phyloP scores from a whole-genome alignment of 208 protist genomes.

The Phytomonas sp. region DNA sequence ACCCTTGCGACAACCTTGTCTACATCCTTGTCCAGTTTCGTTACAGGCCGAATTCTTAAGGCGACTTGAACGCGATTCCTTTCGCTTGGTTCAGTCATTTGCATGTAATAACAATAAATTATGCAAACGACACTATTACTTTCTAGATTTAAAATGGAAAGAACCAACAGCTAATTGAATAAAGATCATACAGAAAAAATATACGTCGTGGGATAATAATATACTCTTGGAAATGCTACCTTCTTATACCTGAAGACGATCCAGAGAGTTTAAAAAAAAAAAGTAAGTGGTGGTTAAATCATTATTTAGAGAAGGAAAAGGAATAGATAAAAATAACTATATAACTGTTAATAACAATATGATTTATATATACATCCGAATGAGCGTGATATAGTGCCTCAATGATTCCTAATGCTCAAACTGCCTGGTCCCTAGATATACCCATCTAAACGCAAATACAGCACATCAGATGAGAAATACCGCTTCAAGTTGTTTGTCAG shows the following conservation, averaged over 20 bases:
- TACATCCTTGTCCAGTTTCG: conserved; percentile 14
- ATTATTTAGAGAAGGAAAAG: conserved; percentile 9
- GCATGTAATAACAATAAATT: neutral
- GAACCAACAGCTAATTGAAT: neutral
- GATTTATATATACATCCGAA: conserved; percentile 1
- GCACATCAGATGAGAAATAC: conserved; percentile 30
- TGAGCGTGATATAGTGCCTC: neutral
- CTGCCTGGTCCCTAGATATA: conserved; percentile 11
- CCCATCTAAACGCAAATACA: conserved; percentile 42
- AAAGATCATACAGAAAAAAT: neutral
- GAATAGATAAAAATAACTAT: conserved; percentile 13
- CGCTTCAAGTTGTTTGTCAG: conserved; percentile 26
- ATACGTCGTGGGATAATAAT: neutral
- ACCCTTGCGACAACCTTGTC: conserved; percentile 14
- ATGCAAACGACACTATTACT: neutral
- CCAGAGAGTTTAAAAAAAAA: neutral
- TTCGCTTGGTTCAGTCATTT: conserved; percentile 13
- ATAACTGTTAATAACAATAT: conserved; percentile 12
- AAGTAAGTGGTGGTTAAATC: neutral
- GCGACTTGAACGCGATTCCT: conserved; percentile 28
- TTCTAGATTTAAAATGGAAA: neutral
- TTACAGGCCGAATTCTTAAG: conserved; percentile 21
- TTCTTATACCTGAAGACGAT: neutral
- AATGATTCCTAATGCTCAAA: neutral
- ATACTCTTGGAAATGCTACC: neutral